phyloP scores from a whole-genome alignment of 306 rosid genomes.

The Cucurbita moschata region DNA sequence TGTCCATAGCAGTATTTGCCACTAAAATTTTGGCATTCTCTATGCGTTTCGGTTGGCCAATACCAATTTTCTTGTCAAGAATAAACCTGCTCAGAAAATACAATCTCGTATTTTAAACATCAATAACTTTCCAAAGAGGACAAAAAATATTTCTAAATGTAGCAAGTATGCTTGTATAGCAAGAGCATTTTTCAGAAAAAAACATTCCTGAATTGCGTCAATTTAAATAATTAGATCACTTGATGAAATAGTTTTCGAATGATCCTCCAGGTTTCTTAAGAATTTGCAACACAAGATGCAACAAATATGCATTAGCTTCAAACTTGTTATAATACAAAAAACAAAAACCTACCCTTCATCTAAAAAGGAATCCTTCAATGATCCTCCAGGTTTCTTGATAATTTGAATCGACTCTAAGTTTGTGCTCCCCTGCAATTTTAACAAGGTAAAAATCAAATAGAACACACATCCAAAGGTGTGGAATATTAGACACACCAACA shows the following conservation, averaged over 20 bases:
- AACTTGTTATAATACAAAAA: not conserved
- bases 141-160: not conserved
- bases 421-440: constrained; percentile 80
- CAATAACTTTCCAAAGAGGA: not conserved
- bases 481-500: not conserved
- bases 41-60: constrained; percentile 93
- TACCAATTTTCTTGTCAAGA: constrained; percentile 97
- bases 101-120: not conserved
- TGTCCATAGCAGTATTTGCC: constrained; percentile 97
- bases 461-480: not conserved
- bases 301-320: not conserved
- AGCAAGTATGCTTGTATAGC: not conserved
- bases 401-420: constrained; percentile 88
- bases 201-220: not conserved
- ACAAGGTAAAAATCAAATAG: not conserved
- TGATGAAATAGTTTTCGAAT: not conserved
- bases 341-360: constrained; percentile 69
- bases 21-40: constrained; percentile 88
- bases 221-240: not conserved
- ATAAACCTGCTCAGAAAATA: constrained; percentile 46
- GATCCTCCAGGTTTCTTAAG: not conserved
- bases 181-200: not conserved
- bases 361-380: constrained; percentile 69
- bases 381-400: constrained; percentile 95
- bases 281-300: not conserved